These are phyloP conservation scores for Colletotrichum cereale DNA, from an alignment of 2,329 filamentous ascomycete genomes.

Conservation along the genomic window DNA sequence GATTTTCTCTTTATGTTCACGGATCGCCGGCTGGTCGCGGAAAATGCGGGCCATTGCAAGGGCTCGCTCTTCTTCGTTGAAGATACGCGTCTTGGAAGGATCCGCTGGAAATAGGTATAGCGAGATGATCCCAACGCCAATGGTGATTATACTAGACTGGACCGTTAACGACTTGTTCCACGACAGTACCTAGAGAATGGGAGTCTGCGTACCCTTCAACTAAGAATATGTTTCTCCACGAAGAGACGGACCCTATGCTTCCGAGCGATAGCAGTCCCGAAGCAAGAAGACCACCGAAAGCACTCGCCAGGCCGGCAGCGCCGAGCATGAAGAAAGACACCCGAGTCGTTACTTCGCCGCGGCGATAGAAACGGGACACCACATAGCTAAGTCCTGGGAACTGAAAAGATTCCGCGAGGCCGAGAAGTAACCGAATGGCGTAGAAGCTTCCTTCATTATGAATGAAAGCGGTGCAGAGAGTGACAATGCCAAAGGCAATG, in stretches of 20 bases:
- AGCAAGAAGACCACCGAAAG: constrained; percentile 74
- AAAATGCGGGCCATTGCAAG: constrained; percentile 76
- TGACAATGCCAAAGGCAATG: constrained; percentile 69
- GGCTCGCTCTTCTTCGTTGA: constrained; percentile 71
- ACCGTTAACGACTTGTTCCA: not conserved
- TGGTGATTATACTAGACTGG: constrained; percentile 63
- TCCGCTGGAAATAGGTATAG: constrained; percentile 42
- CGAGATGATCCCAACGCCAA: constrained; percentile 64
- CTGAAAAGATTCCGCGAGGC: constrained; percentile 74
- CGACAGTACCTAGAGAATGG: rapidly evolving
- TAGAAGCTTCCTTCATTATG: constrained; percentile 58
- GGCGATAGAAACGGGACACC: constrained; percentile 72
- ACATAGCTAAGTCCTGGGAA: constrained; percentile 77
- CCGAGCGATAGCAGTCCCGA: constrained; percentile 50
- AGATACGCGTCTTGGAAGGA: constrained; percentile 42
- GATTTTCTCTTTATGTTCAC: constrained; percentile 42
- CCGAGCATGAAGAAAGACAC: constrained; percentile 73
- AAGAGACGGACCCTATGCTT: constrained; percentile 42
- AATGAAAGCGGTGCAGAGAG: constrained; percentile 72
- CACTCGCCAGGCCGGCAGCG: constrained; percentile 74
- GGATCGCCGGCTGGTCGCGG: constrained; percentile 46
- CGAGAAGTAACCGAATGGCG: constrained; percentile 71
- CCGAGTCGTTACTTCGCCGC: constrained; percentile 69
- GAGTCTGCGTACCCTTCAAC: constrained; percentile 39
- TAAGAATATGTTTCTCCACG: constrained; percentile 73